Percentiles rank a stretch among this genome's conserved stretches.
phyloP scores from a whole-genome alignment of 2,329 filamentous ascomycete genomes.

The Sporothrix pallida region DNA sequence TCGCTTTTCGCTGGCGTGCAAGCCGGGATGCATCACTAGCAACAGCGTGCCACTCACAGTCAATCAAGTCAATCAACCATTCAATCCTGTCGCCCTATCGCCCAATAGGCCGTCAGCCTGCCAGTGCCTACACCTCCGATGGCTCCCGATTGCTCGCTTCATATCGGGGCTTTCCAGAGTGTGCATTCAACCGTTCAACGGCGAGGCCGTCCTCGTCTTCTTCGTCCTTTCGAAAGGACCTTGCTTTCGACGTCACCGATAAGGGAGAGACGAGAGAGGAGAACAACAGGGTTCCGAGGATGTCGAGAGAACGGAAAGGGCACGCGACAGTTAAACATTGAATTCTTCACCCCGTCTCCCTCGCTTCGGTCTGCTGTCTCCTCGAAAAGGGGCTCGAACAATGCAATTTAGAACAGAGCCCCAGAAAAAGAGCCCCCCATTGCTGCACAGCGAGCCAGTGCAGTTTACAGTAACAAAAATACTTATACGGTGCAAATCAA shows the following conservation, averaged over 20 bases:
- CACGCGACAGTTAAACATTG: not conserved
- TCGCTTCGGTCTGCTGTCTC: not conserved
- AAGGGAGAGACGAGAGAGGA: not conserved
- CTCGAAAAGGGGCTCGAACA: constrained; percentile 23
- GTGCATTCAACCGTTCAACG: not conserved
- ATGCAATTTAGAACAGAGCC: constrained; percentile 22
- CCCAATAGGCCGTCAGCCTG: not conserved
- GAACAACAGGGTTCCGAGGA: not conserved
- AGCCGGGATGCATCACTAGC: constrained; percentile 22
- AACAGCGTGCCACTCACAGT: constrained; percentile 19
- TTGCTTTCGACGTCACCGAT: not conserved
- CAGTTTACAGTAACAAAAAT: too few relatives aligned
- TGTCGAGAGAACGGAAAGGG: not conserved
- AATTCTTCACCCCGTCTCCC: not conserved
- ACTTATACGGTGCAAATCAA: not conserved
- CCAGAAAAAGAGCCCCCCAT: not conserved
- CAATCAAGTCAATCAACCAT: not conserved
- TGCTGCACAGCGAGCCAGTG: not conserved
- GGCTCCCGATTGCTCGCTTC: constrained; percentile 17
- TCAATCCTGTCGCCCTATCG: not conserved
- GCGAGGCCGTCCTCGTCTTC: not conserved
- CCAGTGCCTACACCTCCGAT: not conserved
- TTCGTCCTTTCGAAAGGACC: not conserved
- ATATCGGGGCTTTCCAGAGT: not conserved
- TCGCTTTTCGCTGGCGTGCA: not conserved